Evolutionary conservation across 352 stramenopile species (phyloP).

Genomic region (Pythium dissotocum): DNA sequence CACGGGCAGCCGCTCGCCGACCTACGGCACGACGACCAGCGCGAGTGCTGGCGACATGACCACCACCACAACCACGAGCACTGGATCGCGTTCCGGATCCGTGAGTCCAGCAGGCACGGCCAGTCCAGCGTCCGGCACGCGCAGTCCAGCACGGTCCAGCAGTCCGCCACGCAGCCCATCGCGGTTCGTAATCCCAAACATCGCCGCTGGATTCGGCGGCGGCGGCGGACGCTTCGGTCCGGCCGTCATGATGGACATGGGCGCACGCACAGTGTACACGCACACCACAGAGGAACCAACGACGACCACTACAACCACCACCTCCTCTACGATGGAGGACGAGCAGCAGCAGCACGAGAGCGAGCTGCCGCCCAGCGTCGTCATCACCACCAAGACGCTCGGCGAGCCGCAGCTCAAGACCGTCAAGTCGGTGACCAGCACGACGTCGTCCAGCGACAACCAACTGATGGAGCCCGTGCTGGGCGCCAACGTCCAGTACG

Average conservation of each 20-base stretch:
- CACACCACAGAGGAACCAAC: background rate
- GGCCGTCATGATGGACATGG: constrained; percentile 15
- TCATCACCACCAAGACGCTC: constrained; percentile 20
- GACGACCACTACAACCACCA: background rate
- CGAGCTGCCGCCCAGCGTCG: constrained; percentile 12
- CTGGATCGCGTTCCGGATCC: constrained; percentile 7
- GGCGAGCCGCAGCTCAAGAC: constrained; percentile 2
- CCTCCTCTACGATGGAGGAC: background rate
- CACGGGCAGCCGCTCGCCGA: constrained; percentile 11
- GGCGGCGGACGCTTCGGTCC: constrained; percentile 5
- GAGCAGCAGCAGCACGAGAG: background rate
- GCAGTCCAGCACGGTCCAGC: constrained; percentile 8
- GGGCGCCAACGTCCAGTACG: constrained; percentile 5
- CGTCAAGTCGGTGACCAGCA: background rate
- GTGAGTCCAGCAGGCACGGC: constrained; percentile 10
- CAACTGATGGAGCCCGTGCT: constrained; percentile 2
- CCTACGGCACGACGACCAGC: constrained; percentile 1
- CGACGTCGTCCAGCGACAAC: constrained; percentile 3
- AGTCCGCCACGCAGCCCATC: constrained; percentile 15
- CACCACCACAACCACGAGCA: background rate
- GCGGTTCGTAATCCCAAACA: constrained; percentile 6
- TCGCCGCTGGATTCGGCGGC: constrained; percentile 9
- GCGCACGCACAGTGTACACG: constrained; percentile 3
- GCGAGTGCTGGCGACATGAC: background rate
- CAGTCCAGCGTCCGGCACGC: constrained; percentile 10